These are phyloP conservation scores for Plantago elongata DNA, from an alignment of 257 asterid genomes.

Conservation along the genomic window DNA sequence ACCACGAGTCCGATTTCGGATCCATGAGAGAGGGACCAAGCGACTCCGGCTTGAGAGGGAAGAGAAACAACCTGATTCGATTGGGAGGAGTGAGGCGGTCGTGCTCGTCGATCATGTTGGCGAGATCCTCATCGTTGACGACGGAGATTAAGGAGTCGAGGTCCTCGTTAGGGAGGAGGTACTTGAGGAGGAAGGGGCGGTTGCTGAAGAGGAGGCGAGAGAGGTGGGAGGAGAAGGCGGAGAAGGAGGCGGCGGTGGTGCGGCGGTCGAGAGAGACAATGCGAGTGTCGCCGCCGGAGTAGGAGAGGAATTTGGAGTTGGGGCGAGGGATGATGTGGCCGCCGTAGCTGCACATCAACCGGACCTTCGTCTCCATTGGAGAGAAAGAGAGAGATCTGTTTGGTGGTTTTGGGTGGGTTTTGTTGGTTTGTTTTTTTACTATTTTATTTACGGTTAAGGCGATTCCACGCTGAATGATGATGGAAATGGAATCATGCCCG, in stretches of 20 bases:
- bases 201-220: constrained; percentile 47
- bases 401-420: too few relatives aligned
- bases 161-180: constrained; percentile 77
- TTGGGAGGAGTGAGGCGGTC: constrained; percentile 45
- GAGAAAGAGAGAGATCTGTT: too few relatives aligned
- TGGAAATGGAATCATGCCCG: too few relatives aligned
- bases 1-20: constrained; percentile 73
- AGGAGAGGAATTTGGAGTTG: constrained; percentile 57
- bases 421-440: too few relatives aligned
- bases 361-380: constrained; percentile 35
- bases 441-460: too few relatives aligned
- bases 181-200: constrained; percentile 68
- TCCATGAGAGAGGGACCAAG: constrained; percentile 50
- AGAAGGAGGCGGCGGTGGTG: constrained; percentile 42
- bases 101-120: constrained; percentile 81
- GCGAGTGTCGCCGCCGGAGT: constrained; percentile 83
- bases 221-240: constrained; percentile 46
- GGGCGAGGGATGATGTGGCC: constrained; percentile 89
- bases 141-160: constrained; percentile 77
- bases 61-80: constrained; percentile 68
- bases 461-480: too few relatives aligned
- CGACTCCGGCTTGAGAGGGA: constrained; percentile 59
- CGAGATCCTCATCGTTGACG: constrained; percentile 71
- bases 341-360: constrained; percentile 91
- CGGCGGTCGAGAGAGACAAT: constrained; percentile 80